Evolutionary conservation across 2,329 filamentous ascomycete species (phyloP).

Genomic region (Cadophora gregata): DNA sequence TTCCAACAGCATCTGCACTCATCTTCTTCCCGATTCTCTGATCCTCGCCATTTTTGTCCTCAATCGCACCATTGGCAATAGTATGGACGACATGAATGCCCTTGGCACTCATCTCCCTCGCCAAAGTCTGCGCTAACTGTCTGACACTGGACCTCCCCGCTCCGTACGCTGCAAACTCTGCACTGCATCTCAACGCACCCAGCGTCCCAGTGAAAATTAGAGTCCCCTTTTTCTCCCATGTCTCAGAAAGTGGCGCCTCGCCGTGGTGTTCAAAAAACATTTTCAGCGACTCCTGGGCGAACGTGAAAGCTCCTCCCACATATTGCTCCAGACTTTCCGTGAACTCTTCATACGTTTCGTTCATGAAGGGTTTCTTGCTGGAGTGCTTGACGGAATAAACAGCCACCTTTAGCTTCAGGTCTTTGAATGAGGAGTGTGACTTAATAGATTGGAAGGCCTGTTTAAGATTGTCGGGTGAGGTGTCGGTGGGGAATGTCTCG

Average conservation of each 20-base stretch:
- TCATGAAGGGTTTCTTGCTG: conserved; percentile 59
- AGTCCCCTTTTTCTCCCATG: conserved; percentile 59
- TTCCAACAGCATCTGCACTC: conserved; percentile 62
- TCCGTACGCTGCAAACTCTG: conserved; percentile 60
- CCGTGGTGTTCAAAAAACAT: conserved; percentile 59
- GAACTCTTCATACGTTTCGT: conserved; percentile 58
- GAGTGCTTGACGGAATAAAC: conserved; percentile 63
- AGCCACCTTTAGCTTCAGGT: conserved; percentile 57
- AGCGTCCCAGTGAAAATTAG: conserved; percentile 63
- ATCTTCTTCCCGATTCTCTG: conserved; percentile 57
- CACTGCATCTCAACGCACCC: conserved; percentile 58
- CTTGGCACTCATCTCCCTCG: conserved; percentile 60
- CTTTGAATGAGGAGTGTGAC: conserved; percentile 53
- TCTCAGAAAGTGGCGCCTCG: conserved; percentile 50
- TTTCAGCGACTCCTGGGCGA: conserved; percentile 58
- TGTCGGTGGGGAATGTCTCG: conserved; percentile 59
- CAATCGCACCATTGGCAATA: conserved; percentile 61
- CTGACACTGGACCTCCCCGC: conserved; percentile 57
- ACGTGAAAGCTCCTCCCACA: conserved; percentile 61
- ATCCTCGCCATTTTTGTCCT: conserved; percentile 56
- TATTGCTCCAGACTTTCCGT: conserved; percentile 56
- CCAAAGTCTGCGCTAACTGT: conserved; percentile 61
- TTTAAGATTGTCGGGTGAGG: conserved; percentile 52
- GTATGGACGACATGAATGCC: conserved; percentile 65
- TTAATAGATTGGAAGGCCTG: conserved; percentile 57